Evolutionary conservation across 352 stramenopile genomes (phyloP), one percentile per base, ranked within the genome.

Genomic region (Globisporangium sylvaticum): DNA sequence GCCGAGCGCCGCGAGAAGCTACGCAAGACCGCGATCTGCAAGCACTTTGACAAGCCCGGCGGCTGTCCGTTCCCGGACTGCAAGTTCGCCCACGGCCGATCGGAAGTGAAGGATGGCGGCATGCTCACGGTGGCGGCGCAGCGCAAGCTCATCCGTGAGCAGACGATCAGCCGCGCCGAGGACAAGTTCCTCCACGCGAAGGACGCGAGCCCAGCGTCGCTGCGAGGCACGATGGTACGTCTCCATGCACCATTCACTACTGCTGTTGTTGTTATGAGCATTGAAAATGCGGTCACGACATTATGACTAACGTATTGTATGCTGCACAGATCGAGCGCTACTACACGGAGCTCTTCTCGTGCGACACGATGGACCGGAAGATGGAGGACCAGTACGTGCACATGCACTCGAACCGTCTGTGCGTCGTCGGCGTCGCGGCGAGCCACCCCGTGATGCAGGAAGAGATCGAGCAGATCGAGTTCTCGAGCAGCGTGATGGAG

Each of bases 351-450:
- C 74, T 95, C 61, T 95, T 92, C 50, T 86, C 83, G 46, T 91
- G 83, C 63, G 84, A 95, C 70, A 87, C 80, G 29, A 92, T 88
- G 80, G 77, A 77, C 65, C 84, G 86, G 59, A 59, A 70, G 9
- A 63, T 70, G 64, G 82, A 95, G 66, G 88, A 95, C 69, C 86
- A 94, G 62, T 94, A 90, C 72, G 84, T 95, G 63, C 86, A 95
- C 75, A 95, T 95, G 88, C 88, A 95, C 77, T 94, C 88, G 50
- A 95, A 95, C 64, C 85, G 88, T 5, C 76, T 94, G n/a, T 93
- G 88, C 64, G 84, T 95, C 27, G 83, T 90, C 10, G 88, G 88
- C 53, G 78, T 91, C 48, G 85, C 87, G 2, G 77, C 74, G 37
- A 83, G 81, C 24, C 88, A 95, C 57, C 75, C 77, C 4, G 66